Conservation (phyloP, 805 yeast species). For the Candida broadrunensis region DNA sequence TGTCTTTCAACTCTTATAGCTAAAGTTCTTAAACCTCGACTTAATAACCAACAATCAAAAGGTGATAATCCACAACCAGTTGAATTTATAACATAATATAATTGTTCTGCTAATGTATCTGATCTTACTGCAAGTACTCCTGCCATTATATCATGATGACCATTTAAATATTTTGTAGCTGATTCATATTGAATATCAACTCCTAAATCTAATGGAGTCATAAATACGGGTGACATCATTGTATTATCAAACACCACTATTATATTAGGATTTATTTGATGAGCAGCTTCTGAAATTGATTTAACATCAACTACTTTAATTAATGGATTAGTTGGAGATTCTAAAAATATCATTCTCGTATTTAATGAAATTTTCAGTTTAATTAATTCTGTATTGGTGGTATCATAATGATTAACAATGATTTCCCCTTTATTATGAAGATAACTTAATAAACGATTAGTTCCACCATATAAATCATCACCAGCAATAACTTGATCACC, state of each 20-base stretch:
- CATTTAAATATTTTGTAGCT: constrained; percentile 89
- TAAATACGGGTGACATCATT: constrained; percentile 90
- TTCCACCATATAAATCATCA: constrained; percentile 92
- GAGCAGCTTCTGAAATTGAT: constrained; percentile 63
- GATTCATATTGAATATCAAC: constrained; percentile 92
- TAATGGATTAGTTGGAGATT: constrained; percentile 91
- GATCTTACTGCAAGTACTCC: constrained; percentile 78
- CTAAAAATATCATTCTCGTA: constrained; percentile 80
- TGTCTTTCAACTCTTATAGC: constrained; percentile 85
- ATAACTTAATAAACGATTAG: constrained; percentile 79
- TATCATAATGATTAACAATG: constrained; percentile 73
- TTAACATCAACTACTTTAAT: constrained; percentile 83
- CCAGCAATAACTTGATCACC: constrained; percentile 95
- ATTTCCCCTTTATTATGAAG: constrained; percentile 62
- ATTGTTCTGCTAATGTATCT: constrained; percentile 59
- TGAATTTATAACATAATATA: constrained; percentile 79
- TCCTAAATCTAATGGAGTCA: constrained; percentile 82
- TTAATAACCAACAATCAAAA: constrained; percentile 85
- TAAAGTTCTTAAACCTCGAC: constrained; percentile 86
- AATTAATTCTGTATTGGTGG: constrained; percentile 67
- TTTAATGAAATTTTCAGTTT: constrained; percentile 49
- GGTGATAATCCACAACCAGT: constrained; percentile 92
- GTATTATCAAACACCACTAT: constrained; percentile 89
- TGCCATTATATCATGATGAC: constrained; percentile 97
- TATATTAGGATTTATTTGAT: constrained; percentile 61